Base-by-base conservation (phyloP, 345 rosid species). In the Hypericum androsaemum region DNA sequence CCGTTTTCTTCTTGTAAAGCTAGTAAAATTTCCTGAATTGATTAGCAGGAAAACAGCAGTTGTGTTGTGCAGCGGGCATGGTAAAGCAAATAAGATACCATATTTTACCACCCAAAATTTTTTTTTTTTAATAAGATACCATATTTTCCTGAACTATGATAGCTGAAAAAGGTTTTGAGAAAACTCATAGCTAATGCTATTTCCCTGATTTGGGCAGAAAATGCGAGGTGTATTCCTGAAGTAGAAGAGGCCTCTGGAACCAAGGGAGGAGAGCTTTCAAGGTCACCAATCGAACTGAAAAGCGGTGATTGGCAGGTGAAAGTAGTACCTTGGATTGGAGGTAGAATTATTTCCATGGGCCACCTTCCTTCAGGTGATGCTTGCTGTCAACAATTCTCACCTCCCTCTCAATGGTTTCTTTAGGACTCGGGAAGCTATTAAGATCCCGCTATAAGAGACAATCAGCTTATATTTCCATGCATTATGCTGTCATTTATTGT, bases 311-410 rank as follows among this genome's bases (percentile, higher is more conserved):
- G 97, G 95, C 70, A 42, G 66, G 70, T 78, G 16, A 73, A 80
- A 74, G 60, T 89, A 41, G 88, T 89, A 62, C 94, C 95, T 51
- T 89, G 95, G 95, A 79, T 84, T 65, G 97, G 97, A 43, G 97
- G 95, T 43, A 79, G 97, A 69, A 79, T 86, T 71, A 59, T 86
- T 57, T 89, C 97, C 43, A 89, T 89, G 97, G 80, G 65, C 61
- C 94, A 89, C 70, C 65, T 77, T 65, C 94, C 94, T 47, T 80
- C 97, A 71, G 90, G 97, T 86, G 82, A 57, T 54, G 52, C 53
- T 41, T 58, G 40, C 10, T 1, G 10, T 10, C 3, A 5, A n/a
- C 47, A 43, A 10, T 15, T 12, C 12, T 43, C 14, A n/a, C 14
- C 7, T n/a, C n/a, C 47, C 47, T 43, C 12, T 43, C 47, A 10